These are phyloP conservation scores for Populus hybrid DNA, from an alignment of 441 rosid species.

Conservation along the genomic window DNA sequence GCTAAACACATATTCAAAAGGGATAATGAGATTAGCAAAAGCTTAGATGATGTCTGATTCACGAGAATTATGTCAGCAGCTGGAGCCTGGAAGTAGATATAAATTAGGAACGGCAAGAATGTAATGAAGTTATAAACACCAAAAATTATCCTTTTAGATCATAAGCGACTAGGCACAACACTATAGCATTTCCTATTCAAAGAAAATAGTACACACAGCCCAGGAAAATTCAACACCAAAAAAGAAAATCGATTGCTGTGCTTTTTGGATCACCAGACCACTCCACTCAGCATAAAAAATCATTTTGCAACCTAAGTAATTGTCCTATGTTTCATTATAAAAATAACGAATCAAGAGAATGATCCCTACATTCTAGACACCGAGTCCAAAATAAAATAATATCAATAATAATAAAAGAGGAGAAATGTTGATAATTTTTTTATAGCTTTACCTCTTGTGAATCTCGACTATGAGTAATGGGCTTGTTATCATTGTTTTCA, in stretches of 20 bases:
- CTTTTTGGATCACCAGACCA: neutral
- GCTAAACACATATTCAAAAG: neutral
- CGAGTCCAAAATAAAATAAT: neutral
- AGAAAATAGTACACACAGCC: neutral
- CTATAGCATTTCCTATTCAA: neutral
- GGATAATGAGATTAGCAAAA: neutral
- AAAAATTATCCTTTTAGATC: neutral
- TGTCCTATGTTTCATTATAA: neutral
- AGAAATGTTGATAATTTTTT: neutral
- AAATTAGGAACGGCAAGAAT: neutral
- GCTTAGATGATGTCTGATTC: neutral
- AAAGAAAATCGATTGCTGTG: neutral
- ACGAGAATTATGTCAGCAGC: neutral
- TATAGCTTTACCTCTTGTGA: constrained; percentile 61
- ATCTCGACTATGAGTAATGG: constrained; percentile 82
- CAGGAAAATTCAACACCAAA: neutral
- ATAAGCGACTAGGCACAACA: neutral
- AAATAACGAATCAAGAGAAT: neutral
- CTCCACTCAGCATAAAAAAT: neutral
- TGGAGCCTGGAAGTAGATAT: neutral
- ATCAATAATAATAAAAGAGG: neutral
- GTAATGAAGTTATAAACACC: neutral
- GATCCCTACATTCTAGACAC: neutral
- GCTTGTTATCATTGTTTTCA: constrained; percentile 75
- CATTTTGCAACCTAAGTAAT: neutral